A percentile compares a stretch with the other conserved stretches of the same genome.
phyloP scores from a whole-genome alignment of 106 monocot species.

The Dendrobium officinale region DNA sequence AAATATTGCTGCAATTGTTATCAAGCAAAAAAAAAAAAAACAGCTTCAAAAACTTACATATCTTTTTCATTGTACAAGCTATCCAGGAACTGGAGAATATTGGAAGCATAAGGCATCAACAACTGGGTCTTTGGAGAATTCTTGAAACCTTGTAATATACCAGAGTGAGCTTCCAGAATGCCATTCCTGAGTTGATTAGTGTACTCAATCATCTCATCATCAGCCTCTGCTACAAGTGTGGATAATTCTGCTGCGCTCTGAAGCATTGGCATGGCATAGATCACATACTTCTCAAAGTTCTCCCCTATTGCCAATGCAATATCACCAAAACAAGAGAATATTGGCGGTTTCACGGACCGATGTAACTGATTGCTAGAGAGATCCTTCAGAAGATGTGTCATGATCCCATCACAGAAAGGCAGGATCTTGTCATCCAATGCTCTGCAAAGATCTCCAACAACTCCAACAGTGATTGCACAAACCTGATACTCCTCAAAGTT shows the following conservation, averaged over 20 bases:
- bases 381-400: conserved; percentile 89
- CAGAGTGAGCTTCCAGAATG: conserved; percentile 88
- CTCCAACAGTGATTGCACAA: conserved; percentile 89
- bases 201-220: conserved; percentile 93
- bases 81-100: conserved; percentile 80
- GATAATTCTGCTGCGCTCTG: conserved; percentile 89
- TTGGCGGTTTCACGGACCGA: conserved; percentile 90
- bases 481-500: conserved; percentile 97
- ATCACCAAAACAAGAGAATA: conserved; percentile 96
- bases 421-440: conserved; percentile 83
- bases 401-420: conserved; percentile 91
- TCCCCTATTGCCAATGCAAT: conserved; percentile 85
- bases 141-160: conserved; percentile 94
- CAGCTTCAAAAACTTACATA: conserved; percentile 50
- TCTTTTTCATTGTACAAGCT: conserved; percentile 75
- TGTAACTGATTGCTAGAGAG: conserved; percentile 73
- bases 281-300: conserved; percentile 87
- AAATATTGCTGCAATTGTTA: neutral
- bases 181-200: conserved; percentile 89
- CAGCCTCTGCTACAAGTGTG: conserved; percentile 31
- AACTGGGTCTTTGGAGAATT: conserved; percentile 70
- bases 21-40: neutral
- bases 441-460: conserved; percentile 90
- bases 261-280: conserved; percentile 88
- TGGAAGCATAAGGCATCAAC: conserved; percentile 61